These are phyloP conservation scores for Melampsora larici-populina DNA, from an alignment of 1,284 basidiomycete species.

Conservation along the genomic window DNA sequence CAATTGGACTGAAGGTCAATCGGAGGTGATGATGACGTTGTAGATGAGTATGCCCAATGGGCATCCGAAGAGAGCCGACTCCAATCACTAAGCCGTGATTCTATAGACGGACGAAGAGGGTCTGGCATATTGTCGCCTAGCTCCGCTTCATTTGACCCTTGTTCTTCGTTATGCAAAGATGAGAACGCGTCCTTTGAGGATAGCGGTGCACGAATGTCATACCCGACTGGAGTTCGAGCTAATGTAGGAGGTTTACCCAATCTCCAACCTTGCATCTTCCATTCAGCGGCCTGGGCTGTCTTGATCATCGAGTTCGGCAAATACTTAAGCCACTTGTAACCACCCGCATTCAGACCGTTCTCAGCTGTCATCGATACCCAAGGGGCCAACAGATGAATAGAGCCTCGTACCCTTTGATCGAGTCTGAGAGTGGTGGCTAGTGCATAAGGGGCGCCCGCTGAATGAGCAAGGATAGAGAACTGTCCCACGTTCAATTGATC, in stretches of 20 bases:
- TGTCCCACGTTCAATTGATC: slow-evolving; percentile 72
- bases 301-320: slow-evolving; percentile 88
- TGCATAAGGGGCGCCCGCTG: slow-evolving; percentile 93
- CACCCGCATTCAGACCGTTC: slow-evolving; percentile 58
- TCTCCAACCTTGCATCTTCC: slow-evolving; percentile 94
- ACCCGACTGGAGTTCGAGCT: slow-evolving; percentile 26
- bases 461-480: slow-evolving; percentile 89
- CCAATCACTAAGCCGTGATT: neutral
- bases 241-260: slow-evolving; percentile 85
- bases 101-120: neutral
- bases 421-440: slow-evolving; percentile 69
- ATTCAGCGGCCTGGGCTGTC: slow-evolving; percentile 93
- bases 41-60: neutral
- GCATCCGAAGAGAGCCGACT: neutral
- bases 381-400: slow-evolving; percentile 85
- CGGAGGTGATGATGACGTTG: too few species aligned
- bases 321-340: slow-evolving; percentile 92
- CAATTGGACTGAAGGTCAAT: too few species aligned
- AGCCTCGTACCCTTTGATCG: slow-evolving; percentile 74
- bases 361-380: slow-evolving; percentile 85
- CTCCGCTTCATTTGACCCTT: too few species aligned
- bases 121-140: neutral
- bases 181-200: neutral
- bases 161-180: too few species aligned
- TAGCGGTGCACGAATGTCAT: neutral